These are phyloP conservation scores for Beta lomatogona DNA, from an alignment of 179 eudicot genomes.

Conservation along the genomic window DNA sequence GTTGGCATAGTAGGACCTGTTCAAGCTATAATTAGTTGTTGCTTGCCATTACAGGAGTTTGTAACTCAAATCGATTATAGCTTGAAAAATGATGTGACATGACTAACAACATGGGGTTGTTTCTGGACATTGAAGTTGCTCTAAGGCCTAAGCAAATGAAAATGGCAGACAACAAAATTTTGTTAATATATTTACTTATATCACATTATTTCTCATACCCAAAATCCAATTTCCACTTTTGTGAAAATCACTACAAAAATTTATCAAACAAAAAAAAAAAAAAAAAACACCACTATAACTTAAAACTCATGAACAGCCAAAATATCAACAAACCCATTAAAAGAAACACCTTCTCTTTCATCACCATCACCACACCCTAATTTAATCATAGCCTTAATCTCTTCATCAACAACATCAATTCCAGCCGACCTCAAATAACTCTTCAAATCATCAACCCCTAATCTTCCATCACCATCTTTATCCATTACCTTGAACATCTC, in stretches of 20 bases:
- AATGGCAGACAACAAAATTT: too few relatives aligned
- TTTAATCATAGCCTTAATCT: slow-evolving; percentile 64
- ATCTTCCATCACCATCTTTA: slow-evolving; percentile 76
- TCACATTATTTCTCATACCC: background rate
- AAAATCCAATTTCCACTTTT: background rate
- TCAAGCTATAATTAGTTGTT: too few relatives aligned
- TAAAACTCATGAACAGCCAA: slow-evolving; percentile 47
- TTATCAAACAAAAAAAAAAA: background rate
- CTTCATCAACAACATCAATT: slow-evolving; percentile 55
- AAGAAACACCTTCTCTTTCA: slow-evolving; percentile 57
- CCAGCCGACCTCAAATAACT: slow-evolving; percentile 53
- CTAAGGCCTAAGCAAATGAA: too few relatives aligned
- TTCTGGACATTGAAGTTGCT: too few relatives aligned
- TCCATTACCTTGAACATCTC: slow-evolving; percentile 78
- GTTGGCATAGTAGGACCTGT: too few relatives aligned
- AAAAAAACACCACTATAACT: background rate
- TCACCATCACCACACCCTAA: slow-evolving; percentile 55
- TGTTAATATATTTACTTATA: too few relatives aligned
- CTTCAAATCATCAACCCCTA: slow-evolving; percentile 63
- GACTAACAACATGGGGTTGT: too few relatives aligned
- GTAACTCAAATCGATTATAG: too few relatives aligned
- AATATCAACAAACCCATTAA: slow-evolving; percentile 55
- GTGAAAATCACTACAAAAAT: slow-evolving; percentile 3
- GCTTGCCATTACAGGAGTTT: too few relatives aligned
- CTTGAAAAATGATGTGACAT: too few relatives aligned